phyloP scores from a whole-genome alignment of 2,329 filamentous ascomycete genomes.

The Coniochaeta hoffmannii region DNA sequence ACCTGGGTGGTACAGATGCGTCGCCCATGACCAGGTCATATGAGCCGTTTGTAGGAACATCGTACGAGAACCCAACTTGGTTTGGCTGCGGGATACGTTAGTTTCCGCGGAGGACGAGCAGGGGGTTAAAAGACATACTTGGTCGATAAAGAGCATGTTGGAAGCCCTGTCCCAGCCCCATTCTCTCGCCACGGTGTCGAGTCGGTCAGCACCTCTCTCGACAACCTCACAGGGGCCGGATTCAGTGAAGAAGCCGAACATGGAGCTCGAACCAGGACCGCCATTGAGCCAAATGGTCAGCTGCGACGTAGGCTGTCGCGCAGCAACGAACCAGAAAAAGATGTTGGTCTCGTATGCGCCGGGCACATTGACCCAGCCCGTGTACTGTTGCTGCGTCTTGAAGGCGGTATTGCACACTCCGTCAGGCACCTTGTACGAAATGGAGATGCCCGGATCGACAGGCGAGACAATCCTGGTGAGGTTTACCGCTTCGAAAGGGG shows the following conservation, averaged over 20 bases:
- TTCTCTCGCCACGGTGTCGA: constrained; percentile 48
- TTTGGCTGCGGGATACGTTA: constrained; percentile 44
- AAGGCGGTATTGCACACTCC: constrained; percentile 61
- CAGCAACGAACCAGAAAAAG: constrained; percentile 44
- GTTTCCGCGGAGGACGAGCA: neutral
- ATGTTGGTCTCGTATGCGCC: constrained; percentile 43
- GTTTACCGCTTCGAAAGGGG: constrained; percentile 18
- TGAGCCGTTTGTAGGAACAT: constrained; percentile 55
- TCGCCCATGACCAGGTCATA: constrained; percentile 36
- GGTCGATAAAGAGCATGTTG: constrained; percentile 50
- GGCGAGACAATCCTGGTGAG: constrained; percentile 54
- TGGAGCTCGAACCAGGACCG: constrained; percentile 56
- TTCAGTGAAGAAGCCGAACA: constrained; percentile 57
- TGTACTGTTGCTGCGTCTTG: constrained; percentile 58
- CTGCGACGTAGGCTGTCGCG: constrained; percentile 31
- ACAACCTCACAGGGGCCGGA: constrained; percentile 47
- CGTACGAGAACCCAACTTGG: constrained; percentile 63
- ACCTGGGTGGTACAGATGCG: constrained; percentile 25
- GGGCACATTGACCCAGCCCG: constrained; percentile 60
- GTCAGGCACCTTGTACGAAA: constrained; percentile 56
- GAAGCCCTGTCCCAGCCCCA: constrained; percentile 58
- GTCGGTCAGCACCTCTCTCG: constrained; percentile 36
- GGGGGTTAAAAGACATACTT: constrained; percentile 28
- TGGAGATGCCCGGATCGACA: constrained; percentile 54
- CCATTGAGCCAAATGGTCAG: constrained; percentile 60